Evolutionary conservation across 129 eudicot species (phyloP).

Genomic region (Pseudognaphalium luteoalbum): DNA sequence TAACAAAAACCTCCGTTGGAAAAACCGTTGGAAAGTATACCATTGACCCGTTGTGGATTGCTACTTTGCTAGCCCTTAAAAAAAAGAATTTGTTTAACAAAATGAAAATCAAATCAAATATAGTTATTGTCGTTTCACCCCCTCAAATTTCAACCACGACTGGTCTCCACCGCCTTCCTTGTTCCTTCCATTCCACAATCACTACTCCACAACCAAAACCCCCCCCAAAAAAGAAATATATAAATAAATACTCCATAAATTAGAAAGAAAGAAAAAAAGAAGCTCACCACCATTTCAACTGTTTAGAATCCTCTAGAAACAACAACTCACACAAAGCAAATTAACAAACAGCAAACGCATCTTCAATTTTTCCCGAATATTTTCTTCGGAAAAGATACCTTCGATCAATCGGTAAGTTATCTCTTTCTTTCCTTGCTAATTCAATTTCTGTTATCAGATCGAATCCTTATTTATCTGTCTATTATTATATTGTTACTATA

Average conservation of each 20-base stretch:
- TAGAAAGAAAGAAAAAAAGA: no score
- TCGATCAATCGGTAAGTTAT: constrained; percentile 27
- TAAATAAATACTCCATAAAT: no score
- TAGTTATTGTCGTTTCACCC: no score
- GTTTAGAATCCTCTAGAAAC: neutral
- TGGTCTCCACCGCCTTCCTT: no score
- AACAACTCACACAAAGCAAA: neutral
- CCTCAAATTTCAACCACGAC: no score
- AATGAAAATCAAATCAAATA: no score
- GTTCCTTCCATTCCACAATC: neutral
- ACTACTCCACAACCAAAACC: neutral
- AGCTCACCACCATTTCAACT: neutral
- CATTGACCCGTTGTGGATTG: no score
- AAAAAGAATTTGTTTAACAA: no score
- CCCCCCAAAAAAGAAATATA: neutral
- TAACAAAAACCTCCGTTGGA: no score
- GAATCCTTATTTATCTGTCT: constrained; percentile 21
- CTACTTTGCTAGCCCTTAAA: no score
- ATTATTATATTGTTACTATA: neutral
- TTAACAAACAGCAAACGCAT: neutral
- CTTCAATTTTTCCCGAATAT: constrained; percentile 2
- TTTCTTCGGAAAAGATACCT: constrained; percentile 12
- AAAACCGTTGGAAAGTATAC: no score
- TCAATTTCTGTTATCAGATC: constrained; percentile 36
- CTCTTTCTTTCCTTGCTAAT: constrained; percentile 39